These are phyloP conservation scores for Peronospora destructor DNA, from an alignment of 352 stramenopile genomes.

Conservation along the genomic window DNA sequence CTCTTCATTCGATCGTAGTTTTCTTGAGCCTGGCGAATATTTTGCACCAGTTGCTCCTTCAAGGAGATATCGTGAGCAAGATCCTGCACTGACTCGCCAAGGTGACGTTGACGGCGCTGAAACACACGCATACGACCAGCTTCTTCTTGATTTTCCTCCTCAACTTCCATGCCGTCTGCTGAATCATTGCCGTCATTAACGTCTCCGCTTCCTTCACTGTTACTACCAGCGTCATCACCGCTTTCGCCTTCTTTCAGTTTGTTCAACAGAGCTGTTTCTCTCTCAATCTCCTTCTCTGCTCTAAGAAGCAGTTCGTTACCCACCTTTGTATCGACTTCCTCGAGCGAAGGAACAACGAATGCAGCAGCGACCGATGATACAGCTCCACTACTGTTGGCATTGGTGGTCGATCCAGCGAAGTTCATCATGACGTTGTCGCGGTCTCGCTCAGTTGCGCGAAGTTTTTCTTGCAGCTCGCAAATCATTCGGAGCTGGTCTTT, in stretches of 20 bases:
- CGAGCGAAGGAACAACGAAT: constrained; percentile 35
- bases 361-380: constrained; percentile 17
- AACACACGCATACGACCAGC: constrained; percentile 78
- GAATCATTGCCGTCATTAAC: constrained; percentile 30
- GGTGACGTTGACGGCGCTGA: constrained; percentile 64
- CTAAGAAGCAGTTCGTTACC: constrained; percentile 58
- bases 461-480: constrained; percentile 69
- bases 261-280: constrained; percentile 67
- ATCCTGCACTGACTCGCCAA: constrained; percentile 76
- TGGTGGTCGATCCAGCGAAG: constrained; percentile 11
- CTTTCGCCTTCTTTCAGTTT: constrained; percentile 54
- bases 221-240: constrained; percentile 31
- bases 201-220: constrained; percentile 36
- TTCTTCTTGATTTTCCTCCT: constrained; percentile 55
- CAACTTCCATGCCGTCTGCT: constrained; percentile 31
- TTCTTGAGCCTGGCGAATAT: constrained; percentile 68
- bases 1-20: constrained; percentile 80
- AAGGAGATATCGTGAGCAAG: constrained; percentile 78
- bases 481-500: constrained; percentile 80
- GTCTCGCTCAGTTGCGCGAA: constrained; percentile 55
- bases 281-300: constrained; percentile 73
- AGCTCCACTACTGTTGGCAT: constrained; percentile 4
- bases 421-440: constrained; percentile 55
- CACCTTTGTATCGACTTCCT: constrained; percentile 46
- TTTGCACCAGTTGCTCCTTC: constrained; percentile 80